phyloP scores from a whole-genome alignment of 177 flowering plant species.

The Vitis hybrid region DNA sequence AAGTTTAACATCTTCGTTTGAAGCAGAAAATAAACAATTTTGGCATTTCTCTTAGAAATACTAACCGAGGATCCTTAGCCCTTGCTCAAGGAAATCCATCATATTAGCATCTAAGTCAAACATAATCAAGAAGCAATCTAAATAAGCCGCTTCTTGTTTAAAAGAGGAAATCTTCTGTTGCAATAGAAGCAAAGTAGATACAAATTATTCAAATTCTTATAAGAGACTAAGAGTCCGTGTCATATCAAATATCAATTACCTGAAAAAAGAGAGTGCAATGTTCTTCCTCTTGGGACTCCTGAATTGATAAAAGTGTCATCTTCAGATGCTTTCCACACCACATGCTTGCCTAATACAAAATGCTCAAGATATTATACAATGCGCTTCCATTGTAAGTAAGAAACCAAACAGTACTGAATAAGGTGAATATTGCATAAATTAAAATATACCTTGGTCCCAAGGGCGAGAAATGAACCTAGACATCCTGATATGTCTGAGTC shows the following conservation, averaged over 20 bases:
- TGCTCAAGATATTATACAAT: neutral
- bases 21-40: no score
- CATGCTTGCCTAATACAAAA: slow-evolving; percentile 54
- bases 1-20: no score
- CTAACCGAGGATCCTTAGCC: no score
- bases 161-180: neutral
- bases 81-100: no score
- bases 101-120: no score
- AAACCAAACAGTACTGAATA: neutral
- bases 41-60: no score
- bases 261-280: slow-evolving; percentile 60
- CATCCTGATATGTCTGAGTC: slow-evolving; percentile 40
- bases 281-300: slow-evolving; percentile 64
- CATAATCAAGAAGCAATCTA: no score
- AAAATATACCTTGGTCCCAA: slow-evolving; percentile 67
- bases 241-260: slow-evolving; percentile 37
- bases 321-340: slow-evolving; percentile 44
- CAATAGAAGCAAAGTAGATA: neutral
- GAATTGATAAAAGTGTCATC: slow-evolving; percentile 36
- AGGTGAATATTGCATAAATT: neutral
- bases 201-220: neutral
- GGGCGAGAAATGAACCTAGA: slow-evolving; percentile 39
- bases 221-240: neutral
- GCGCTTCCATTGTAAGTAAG: no score
- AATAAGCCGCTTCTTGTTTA: no score